Conservation (phyloP, 352 stramenopile genomes). For the Aphanomyces cochlioides region DNA sequence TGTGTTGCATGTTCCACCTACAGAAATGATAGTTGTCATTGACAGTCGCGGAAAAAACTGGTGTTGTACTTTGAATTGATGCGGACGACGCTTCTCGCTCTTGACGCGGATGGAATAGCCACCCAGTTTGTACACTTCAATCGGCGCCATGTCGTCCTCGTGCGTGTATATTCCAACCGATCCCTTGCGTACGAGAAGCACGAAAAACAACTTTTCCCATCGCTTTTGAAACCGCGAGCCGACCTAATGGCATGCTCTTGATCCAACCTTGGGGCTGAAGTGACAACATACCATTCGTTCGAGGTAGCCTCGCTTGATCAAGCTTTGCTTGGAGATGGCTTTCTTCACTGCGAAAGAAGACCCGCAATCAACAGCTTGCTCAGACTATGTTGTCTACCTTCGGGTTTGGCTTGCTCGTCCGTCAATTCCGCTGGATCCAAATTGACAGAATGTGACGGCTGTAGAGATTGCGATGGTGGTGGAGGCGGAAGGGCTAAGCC, state of each 20-base stretch:
- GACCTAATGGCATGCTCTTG: constrained; percentile 22
- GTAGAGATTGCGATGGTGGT: not conserved
- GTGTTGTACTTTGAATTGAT: constrained; percentile 45
- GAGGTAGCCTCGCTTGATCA: constrained; percentile 28
- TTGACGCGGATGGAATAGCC: constrained; percentile 63
- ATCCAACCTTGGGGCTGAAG: constrained; percentile 40
- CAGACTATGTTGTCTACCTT: no score
- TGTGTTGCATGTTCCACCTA: constrained; percentile 46
- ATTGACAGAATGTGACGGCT: no score
- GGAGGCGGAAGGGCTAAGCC: not conserved
- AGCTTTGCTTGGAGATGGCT: constrained; percentile 1
- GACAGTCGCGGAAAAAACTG: not conserved
- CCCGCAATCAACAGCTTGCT: no score
- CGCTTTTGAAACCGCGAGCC: constrained; percentile 57
- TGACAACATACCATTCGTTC: constrained; percentile 12
- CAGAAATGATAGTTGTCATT: not conserved
- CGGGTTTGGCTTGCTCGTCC: no score
- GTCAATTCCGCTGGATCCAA: no score
- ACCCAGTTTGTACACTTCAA: constrained; percentile 64
- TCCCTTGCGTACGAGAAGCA: constrained; percentile 65
- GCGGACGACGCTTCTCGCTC: constrained; percentile 56
- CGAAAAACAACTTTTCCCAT: constrained; percentile 63
- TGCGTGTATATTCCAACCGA: constrained; percentile 64
- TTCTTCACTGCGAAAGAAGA: not conserved
- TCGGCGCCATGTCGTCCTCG: constrained; percentile 44